A percentile compares a stretch with the other conserved stretches of the same genome.
These are phyloP conservation scores for Penicillium egyptiacum DNA, from an alignment of 495 filamentous ascomycete species.

Conservation along the genomic window DNA sequence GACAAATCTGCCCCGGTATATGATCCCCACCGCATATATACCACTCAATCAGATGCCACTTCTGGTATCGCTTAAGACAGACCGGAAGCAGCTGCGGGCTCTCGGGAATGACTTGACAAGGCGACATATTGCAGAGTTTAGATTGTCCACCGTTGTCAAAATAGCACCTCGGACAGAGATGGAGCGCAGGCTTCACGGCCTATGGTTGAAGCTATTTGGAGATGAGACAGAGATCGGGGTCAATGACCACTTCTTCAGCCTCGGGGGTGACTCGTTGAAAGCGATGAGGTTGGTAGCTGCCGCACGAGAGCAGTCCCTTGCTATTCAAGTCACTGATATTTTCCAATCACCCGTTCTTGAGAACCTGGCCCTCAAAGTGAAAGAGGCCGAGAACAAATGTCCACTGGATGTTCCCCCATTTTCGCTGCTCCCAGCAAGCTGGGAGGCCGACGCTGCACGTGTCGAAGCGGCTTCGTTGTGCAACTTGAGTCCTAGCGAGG, in stretches of 20 bases:
- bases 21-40: conserved; percentile 52
- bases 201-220: conserved; percentile 1
- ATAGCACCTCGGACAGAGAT: not conserved
- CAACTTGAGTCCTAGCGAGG: not conserved
- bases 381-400: conserved; percentile 1
- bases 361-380: conserved; percentile 12
- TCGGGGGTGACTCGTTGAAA: conserved; percentile 39
- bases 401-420: conserved; percentile 2
- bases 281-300: conserved; percentile 39
- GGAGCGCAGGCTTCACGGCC: not conserved
- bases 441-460: not conserved
- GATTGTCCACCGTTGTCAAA: not conserved
- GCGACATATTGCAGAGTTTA: conserved; percentile 4
- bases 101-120: conserved; percentile 3
- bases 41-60: conserved; percentile 47
- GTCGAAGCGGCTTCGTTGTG: conserved; percentile 3
- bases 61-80: conserved; percentile 49
- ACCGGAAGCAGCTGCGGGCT: conserved; percentile 45
- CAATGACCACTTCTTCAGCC: conserved; percentile 46
- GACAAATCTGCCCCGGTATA: conserved; percentile 41
- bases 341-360: conserved; percentile 25
- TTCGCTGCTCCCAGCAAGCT: conserved; percentile 9
- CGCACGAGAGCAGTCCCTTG: conserved; percentile 24
- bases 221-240: conserved; percentile 20
- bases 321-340: conserved; percentile 35